Percentiles rank a stretch among this genome's conserved stretches.
Evolutionary conservation across 2,329 filamentous ascomycete genomes (phyloP).

Genomic region (Fusarium continuum): DNA sequence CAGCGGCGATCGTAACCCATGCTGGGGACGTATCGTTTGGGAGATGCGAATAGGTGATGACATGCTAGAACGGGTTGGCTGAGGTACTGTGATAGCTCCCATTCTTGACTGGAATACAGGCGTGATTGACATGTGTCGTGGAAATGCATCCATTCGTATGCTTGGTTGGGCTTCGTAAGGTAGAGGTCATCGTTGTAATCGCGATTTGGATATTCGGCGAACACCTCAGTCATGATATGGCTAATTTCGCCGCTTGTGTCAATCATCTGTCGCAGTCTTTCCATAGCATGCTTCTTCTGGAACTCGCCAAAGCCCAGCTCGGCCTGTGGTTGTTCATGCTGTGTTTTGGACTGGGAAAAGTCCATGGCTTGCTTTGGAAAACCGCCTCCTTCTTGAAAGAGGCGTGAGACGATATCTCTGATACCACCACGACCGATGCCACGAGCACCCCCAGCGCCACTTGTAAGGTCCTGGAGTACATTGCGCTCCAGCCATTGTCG

Average conservation of each 20-base stretch:
- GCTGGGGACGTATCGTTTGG: slow-evolving; percentile 59
- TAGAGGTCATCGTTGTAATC: slow-evolving; percentile 93
- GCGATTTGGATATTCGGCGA: slow-evolving; percentile 84
- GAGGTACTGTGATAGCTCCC: slow-evolving; percentile 90
- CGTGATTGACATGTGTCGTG: slow-evolving; percentile 84
- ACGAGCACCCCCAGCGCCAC: slow-evolving; percentile 75
- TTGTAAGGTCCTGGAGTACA: slow-evolving; percentile 71
- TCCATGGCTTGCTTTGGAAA: slow-evolving; percentile 69
- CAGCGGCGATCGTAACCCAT: slow-evolving; percentile 55
- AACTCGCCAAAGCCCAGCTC: slow-evolving; percentile 77
- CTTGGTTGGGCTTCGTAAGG: slow-evolving; percentile 84
- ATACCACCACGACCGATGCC: slow-evolving; percentile 76
- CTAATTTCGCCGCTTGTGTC: slow-evolving; percentile 82
- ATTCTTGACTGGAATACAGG: slow-evolving; percentile 86
- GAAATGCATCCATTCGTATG: slow-evolving; percentile 96
- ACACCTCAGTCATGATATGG: slow-evolving; percentile 83
- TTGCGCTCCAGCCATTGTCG: slow-evolving; percentile 81
- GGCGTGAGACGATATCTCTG: slow-evolving; percentile 79
- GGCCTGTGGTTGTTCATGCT: slow-evolving; percentile 63
- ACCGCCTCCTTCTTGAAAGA: slow-evolving; percentile 82
- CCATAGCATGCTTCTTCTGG: slow-evolving; percentile 76
- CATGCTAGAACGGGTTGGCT: slow-evolving; percentile 88
- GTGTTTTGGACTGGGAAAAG: slow-evolving; percentile 53
- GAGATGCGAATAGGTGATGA: slow-evolving; percentile 87
- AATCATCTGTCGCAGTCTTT: slow-evolving; percentile 77